phyloP scores from a whole-genome alignment of 1,139 yeast genomes.

The Protomyces pachydermus region DNA sequence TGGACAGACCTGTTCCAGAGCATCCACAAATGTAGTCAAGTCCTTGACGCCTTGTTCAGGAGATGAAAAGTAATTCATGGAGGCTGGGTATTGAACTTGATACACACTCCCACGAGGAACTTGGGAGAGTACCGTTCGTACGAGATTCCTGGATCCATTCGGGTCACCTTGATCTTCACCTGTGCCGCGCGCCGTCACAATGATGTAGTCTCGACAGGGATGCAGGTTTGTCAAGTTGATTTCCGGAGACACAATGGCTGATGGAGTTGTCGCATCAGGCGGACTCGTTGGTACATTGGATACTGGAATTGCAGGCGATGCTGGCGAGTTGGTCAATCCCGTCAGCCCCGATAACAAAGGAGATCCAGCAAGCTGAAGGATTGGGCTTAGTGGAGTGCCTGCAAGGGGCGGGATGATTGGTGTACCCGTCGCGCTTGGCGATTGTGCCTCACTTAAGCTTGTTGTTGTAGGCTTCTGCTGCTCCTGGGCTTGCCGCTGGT shows the following conservation, averaged over 20 bases:
- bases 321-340: background rate
- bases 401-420: background rate
- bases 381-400: background rate
- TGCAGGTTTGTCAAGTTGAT: background rate
- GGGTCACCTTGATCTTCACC: conserved; percentile 11
- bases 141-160: conserved; percentile 2
- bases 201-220: conserved; percentile 11
- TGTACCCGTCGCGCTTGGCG: background rate
- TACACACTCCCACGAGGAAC: conserved; percentile 13
- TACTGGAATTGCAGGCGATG: background rate
- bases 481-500: background rate
- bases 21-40: conserved; percentile 1
- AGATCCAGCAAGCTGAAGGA: background rate
- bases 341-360: too few relatives aligned
- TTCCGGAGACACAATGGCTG: background rate
- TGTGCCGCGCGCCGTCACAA: conserved; percentile 18
- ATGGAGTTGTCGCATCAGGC: background rate
- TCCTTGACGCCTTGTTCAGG: conserved; percentile 18
- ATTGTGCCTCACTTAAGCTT: background rate
- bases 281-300: background rate
- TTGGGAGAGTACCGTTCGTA: conserved; percentile 2
- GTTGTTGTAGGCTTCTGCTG: background rate
- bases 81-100: conserved; percentile 17
- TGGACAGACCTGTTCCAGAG: conserved; percentile 8
- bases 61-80: background rate